Evolutionary conservation across 2,329 filamentous ascomycete genomes (phyloP).

Genomic region (Hymenoscyphus albidus): DNA sequence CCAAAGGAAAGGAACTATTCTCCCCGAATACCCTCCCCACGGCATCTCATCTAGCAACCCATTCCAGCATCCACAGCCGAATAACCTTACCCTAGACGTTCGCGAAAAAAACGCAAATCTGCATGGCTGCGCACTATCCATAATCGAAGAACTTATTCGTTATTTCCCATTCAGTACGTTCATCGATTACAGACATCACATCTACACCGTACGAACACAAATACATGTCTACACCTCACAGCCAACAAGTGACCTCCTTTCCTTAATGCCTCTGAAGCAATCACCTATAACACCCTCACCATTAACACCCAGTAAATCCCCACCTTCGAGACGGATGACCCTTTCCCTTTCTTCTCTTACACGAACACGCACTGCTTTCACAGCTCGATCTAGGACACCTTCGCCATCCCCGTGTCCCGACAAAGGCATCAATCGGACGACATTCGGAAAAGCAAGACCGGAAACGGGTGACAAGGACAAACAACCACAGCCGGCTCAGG

Average conservation of each 20-base stretch:
- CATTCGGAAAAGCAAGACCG: neutral
- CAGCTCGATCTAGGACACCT: neutral
- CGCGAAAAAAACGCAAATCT: neutral
- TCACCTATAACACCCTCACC: neutral
- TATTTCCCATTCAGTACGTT: slow-evolving; percentile 6
- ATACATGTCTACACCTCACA: neutral
- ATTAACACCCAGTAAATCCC: neutral
- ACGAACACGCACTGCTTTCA: neutral
- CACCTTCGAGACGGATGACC: neutral
- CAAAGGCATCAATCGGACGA: neutral
- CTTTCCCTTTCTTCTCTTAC: neutral
- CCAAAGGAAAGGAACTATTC: neutral
- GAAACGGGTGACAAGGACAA: no score
- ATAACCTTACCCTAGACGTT: neutral
- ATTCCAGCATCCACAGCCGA: slow-evolving; percentile 2
- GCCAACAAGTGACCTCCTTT: neutral
- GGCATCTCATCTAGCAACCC: slow-evolving; percentile 16
- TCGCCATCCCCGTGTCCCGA: neutral
- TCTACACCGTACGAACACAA: slow-evolving; percentile 3
- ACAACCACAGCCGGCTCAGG: neutral
- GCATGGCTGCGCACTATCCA: neutral
- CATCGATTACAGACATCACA: neutral
- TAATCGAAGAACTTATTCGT: slow-evolving; percentile 3
- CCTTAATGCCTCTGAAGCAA: neutral
- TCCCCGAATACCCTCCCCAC: neutral